These are phyloP conservation scores for Penicillium bialowiezense DNA, from an alignment of 495 filamentous ascomycete genomes.

Conservation along the genomic window DNA sequence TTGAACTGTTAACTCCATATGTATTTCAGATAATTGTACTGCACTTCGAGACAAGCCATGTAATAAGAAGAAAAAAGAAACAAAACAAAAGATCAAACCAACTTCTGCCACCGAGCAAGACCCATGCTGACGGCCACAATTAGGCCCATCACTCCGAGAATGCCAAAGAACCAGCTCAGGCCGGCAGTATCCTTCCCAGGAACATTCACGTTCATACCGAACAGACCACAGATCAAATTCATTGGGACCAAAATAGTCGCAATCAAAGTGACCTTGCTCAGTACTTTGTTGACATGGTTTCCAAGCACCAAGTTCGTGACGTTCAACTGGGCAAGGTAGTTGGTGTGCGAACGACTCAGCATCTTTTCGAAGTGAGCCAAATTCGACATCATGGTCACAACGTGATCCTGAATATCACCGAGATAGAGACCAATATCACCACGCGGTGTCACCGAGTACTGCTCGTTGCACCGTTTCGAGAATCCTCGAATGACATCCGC, in stretches of 20 bases:
- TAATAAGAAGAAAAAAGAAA: neutral
- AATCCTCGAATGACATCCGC: slow-evolving; percentile 97
- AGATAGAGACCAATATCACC: slow-evolving; percentile 96
- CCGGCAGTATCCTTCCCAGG: slow-evolving; percentile 59
- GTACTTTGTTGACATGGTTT: slow-evolving; percentile 74
- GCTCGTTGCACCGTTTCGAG: slow-evolving; percentile 96
- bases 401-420: slow-evolving; percentile 97
- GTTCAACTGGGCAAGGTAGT: slow-evolving; percentile 91
- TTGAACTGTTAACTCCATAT: neutral
- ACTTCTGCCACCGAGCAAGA: slow-evolving; percentile 45
- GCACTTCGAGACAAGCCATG: neutral
- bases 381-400: slow-evolving; percentile 98
- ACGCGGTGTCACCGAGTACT: slow-evolving; percentile 88
- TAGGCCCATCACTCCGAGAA: slow-evolving; percentile 62
- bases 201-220: slow-evolving; percentile 94
- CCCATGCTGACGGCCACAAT: slow-evolving; percentile 56
- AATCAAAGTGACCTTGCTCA: slow-evolving; percentile 93
- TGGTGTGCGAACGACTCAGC: slow-evolving; percentile 89
- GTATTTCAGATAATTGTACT: neutral
- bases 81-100: slow-evolving; percentile 26
- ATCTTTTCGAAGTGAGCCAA: slow-evolving; percentile 96
- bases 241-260: slow-evolving; percentile 95
- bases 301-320: slow-evolving; percentile 84
- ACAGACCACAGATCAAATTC: slow-evolving; percentile 91
- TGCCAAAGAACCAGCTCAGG: slow-evolving; percentile 76